A percentile compares a stretch with the other conserved stretches of the same genome.
These are phyloP conservation scores for Prototheca cutis DNA, from an alignment of 163 green algal species.

Conservation along the genomic window DNA sequence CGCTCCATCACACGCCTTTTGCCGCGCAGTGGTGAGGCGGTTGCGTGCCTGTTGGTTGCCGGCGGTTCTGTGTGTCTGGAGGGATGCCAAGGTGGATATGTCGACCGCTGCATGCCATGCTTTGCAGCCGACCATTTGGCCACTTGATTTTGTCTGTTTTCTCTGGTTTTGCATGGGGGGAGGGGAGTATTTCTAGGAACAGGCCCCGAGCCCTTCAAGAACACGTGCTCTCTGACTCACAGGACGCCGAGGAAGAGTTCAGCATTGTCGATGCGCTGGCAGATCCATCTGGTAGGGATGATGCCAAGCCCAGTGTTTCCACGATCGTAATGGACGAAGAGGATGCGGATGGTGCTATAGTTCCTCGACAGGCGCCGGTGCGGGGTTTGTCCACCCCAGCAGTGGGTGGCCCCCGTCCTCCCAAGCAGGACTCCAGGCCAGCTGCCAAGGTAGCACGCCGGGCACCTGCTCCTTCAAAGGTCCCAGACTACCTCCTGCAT, in stretches of 20 bases:
- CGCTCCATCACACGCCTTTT: constrained; percentile 10
- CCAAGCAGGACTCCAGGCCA: too few species aligned
- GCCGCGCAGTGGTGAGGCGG: constrained; percentile 5
- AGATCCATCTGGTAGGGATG: not conserved
- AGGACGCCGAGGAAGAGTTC: constrained; percentile 20
- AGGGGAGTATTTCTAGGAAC: too few species aligned
- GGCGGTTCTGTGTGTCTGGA: too few species aligned
- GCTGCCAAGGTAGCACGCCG: too few species aligned
- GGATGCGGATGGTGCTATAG: too few species aligned
- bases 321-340: too few species aligned
- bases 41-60: not conserved
- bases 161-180: not conserved
- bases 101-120: not conserved
- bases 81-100: not conserved
- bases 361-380: too few species aligned
- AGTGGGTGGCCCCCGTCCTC: too few species aligned
- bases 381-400: too few species aligned
- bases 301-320: not conserved
- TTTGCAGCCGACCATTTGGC: not conserved
- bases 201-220: too few species aligned
- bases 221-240: too few species aligned
- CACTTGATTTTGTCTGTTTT: not conserved
- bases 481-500: constrained; percentile 51
- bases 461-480: constrained; percentile 6
- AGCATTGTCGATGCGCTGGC: constrained; percentile 11